Evolutionary conservation across 768 basidiomycete genomes (phyloP).

Genomic region (Punctularia strigosozonata): DNA sequence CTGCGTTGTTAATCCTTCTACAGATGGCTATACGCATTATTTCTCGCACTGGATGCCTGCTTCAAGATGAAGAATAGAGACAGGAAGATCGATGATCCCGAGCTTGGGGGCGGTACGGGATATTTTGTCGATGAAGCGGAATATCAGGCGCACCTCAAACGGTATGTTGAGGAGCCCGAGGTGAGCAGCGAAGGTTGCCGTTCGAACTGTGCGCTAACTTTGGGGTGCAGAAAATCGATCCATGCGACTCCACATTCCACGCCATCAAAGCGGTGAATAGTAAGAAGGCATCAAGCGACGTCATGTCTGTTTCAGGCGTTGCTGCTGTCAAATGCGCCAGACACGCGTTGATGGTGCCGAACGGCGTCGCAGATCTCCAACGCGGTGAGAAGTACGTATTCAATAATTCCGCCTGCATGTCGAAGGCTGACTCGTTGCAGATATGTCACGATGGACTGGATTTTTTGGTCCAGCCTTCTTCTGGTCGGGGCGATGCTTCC

Average conservation of each 20-base stretch:
- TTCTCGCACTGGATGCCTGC: slow-evolving; percentile 19
- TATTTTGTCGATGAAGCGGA: slow-evolving; percentile 7
- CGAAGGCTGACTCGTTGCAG: no score
- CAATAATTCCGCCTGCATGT: no score
- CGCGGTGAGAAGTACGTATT: slow-evolving; percentile 15
- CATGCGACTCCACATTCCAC: no score
- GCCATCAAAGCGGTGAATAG: slow-evolving; percentile 2
- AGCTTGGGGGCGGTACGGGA: slow-evolving; percentile 7
- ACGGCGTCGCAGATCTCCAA: slow-evolving; percentile 15
- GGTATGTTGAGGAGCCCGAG: no score
- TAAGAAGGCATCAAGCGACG: slow-evolving; percentile 8
- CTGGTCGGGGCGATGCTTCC: no score
- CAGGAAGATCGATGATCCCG: slow-evolving; percentile 3
- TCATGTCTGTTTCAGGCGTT: slow-evolving; percentile 11
- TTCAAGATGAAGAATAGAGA: slow-evolving; percentile 19
- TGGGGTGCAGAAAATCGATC: no score
- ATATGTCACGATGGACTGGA: no score
- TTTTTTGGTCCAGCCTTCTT: no score
- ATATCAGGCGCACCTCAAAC: slow-evolving; percentile 3
- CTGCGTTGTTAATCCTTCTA: not conserved
- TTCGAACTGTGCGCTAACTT: no score
- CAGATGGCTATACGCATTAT: slow-evolving; percentile 17
- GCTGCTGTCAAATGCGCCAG: slow-evolving; percentile 11
- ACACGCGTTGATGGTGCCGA: slow-evolving; percentile 8
- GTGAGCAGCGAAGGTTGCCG: no score